Evolutionary conservation across 257 asterid species (phyloP), one percentile per base, ranked within the genome.

Genomic region (Plantago major): DNA sequence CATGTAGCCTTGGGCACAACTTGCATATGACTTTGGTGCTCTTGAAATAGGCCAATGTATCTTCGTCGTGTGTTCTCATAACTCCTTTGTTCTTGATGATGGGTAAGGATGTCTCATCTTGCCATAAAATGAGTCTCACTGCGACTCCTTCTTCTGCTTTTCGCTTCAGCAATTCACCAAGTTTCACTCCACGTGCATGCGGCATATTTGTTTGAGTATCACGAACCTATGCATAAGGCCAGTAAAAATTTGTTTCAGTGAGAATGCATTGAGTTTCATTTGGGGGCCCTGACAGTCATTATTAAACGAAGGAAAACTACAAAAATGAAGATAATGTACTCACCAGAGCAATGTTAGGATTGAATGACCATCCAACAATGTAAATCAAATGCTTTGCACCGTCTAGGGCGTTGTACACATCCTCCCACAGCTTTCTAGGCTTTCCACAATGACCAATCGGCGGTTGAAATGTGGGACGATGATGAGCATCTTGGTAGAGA

Each of bases 61-160:
- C 95, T 68, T 90, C 91, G 62, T 85, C 98, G n/a, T 82, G 84
- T 22, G 96, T 90, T 58, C 78, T 77, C 98, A 90, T 85, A 52
- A 87, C 74, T 13, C 98, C 98, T 74, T 83, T 82, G 76, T 90
- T 87, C 79, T 82, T 87, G 65, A 87, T 83, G 56, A 80, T 5
- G 2, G 91, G 98, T 6, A 90, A 68, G 46, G 96, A 90, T 14
- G 98, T 90, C 72, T 85, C 85, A 15, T 90, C 98, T 50, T 90
- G 84, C 98, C 98, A 90, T 42, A 90, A 74, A 71, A 90, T 52
- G 75, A 90, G 72, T 67, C 91, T 83, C 59, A 90, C 95, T 0
- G 94, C 88, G 17, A 90, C 91, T 10, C 94, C 96, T 69, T 87
- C 98, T 51, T 83, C 90, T 16, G 96, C 95, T 77, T 87, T 90